Evolutionary conservation across 2,329 filamentous ascomycete genomes (phyloP).

Genomic region (Cylindrodendrum hubeiense): DNA sequence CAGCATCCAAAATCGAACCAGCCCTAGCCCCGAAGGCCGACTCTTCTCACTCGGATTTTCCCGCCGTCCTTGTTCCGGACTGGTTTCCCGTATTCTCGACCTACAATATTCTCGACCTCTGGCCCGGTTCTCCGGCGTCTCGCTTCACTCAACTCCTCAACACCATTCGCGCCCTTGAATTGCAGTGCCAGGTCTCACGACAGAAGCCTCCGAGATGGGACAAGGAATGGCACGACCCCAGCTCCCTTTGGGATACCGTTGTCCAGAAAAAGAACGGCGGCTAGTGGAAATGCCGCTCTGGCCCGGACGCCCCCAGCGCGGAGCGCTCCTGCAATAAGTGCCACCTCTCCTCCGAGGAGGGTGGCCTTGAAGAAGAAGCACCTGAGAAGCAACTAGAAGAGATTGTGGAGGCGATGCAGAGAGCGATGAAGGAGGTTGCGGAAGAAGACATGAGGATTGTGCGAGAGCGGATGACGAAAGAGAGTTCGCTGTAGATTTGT

Average conservation of each 20-base stretch:
- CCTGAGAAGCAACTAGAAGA: constrained; percentile 15
- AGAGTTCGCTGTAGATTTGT: background rate
- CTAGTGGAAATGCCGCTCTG: constrained; percentile 46
- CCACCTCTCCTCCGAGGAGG: constrained; percentile 1
- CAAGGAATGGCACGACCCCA: constrained; percentile 37
- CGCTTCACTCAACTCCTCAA: constrained; percentile 37
- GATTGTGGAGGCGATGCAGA: constrained; percentile 25
- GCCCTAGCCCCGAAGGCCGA: background rate
- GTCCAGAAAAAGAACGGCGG: constrained; percentile 37
- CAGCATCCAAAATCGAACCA: background rate
- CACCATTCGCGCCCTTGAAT: constrained; percentile 32
- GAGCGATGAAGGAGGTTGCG: constrained; percentile 32
- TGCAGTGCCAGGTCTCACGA: constrained; percentile 9
- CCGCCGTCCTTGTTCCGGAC: constrained; percentile 23
- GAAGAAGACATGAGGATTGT: constrained; percentile 14
- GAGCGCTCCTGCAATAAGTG: constrained; percentile 35
- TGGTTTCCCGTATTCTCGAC: constrained; percentile 35
- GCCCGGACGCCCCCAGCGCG: constrained; percentile 26
- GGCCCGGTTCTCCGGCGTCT: constrained; percentile 4
- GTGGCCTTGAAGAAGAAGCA: background rate
- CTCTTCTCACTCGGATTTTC: too few species aligned
- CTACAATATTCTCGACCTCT: constrained; percentile 27
- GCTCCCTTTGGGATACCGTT: constrained; percentile 29
- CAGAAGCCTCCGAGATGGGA: constrained; percentile 28
- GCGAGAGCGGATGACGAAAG: background rate